Percentiles rank a stretch among this genome's conserved stretches.
phyloP scores from a whole-genome alignment of 495 filamentous ascomycete species.

The Hypoxylon fuscum region DNA sequence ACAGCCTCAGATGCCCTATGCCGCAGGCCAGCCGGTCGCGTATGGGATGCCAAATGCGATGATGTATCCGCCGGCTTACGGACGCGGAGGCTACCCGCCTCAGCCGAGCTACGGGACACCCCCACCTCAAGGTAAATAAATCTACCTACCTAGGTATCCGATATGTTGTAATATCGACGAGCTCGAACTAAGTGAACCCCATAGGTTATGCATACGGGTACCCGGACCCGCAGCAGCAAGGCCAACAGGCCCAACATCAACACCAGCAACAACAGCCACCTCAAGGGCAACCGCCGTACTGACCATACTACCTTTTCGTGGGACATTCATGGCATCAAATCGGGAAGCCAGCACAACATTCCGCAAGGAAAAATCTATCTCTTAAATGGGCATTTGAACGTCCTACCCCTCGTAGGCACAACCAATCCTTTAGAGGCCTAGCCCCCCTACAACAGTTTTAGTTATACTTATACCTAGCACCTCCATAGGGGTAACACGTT shows the following conservation, averaged over 20 bases:
- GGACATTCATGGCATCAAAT: background rate
- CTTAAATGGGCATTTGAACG: conserved; percentile 3
- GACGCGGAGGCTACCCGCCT: conserved; percentile 44
- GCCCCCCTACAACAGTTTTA: background rate
- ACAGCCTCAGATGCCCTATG: conserved; percentile 42
- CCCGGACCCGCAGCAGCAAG: conserved; percentile 47
- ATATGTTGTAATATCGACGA: background rate
- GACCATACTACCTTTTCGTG: conserved; percentile 5
- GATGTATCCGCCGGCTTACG: conserved; percentile 42
- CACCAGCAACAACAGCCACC: conserved; percentile 48
- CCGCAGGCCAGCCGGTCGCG: conserved; percentile 33
- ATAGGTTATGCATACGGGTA: conserved; percentile 50
- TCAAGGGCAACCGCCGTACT: conserved; percentile 47
- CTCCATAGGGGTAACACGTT: conserved; percentile 13
- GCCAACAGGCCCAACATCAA: conserved; percentile 24
- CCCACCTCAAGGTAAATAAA: conserved; percentile 55
- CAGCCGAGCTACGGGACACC: conserved; percentile 49
- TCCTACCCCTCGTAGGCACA: background rate
- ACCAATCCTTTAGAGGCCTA: background rate
- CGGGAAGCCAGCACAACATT: conserved; percentile 1
- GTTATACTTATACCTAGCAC: background rate
- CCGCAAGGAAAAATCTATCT: background rate
- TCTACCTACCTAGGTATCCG: background rate
- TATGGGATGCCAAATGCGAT: conserved; percentile 40
- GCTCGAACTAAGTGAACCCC: conserved; percentile 11